phyloP scores from a whole-genome alignment of 1,284 basidiomycete species.

The Wallemia ichthyophaga region DNA sequence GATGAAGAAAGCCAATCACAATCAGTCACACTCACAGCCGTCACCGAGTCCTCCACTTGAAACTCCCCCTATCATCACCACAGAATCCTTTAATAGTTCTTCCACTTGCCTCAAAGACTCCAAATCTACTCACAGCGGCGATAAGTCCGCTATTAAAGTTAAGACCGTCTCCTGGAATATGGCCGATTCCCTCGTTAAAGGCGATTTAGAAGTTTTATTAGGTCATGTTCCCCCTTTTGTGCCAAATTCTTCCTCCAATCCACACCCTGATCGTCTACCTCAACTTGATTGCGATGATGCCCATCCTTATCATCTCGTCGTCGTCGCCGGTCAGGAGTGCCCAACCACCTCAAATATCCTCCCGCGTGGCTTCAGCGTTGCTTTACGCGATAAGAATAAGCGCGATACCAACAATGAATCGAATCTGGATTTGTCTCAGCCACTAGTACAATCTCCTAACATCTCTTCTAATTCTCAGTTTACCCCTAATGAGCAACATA shows the following conservation, averaged over 20 bases:
- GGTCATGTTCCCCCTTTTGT: slow-evolving; percentile 30
- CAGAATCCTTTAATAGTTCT: neutral
- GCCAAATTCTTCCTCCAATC: slow-evolving; percentile 12
- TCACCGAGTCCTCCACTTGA: neutral
- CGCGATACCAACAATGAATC: neutral
- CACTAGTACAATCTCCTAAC: neutral
- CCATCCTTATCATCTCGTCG: slow-evolving; percentile 50
- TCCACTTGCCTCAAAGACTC: neutral
- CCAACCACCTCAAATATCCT: neutral
- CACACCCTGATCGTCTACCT: slow-evolving; percentile 21
- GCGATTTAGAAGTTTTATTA: slow-evolving; percentile 40
- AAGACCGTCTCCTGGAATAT: slow-evolving; percentile 23
- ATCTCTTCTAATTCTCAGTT: neutral
- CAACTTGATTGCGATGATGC: slow-evolving; percentile 21
- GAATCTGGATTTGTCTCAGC: neutral
- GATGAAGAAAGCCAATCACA: neutral
- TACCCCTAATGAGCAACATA: neutral
- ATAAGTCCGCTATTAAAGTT: slow-evolving; percentile 18
- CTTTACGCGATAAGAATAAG: neutral
- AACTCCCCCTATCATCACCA: neutral
- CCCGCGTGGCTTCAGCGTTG: neutral
- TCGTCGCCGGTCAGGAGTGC: slow-evolving; percentile 37
- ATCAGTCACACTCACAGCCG: neutral
- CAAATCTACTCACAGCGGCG: neutral
- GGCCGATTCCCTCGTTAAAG: slow-evolving; percentile 25